Percentiles rank a stretch among this genome's conserved stretches.
Conservation (phyloP, 345 rosid species). For the Populus ilicifolia region DNA sequence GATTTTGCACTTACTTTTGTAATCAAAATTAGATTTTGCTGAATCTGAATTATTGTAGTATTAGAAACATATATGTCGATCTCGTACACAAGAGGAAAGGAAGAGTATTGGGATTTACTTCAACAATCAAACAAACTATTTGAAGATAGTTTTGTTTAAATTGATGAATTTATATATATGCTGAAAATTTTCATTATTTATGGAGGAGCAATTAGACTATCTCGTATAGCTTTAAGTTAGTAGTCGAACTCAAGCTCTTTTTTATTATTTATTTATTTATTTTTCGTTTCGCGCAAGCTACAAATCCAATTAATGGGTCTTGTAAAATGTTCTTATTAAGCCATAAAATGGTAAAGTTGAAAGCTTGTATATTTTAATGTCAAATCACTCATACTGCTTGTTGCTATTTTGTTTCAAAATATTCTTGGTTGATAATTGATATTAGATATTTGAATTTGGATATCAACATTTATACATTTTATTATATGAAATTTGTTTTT, state of each 20-base stretch:
- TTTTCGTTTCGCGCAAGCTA: not conserved
- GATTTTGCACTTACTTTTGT: not conserved
- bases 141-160: not conserved
- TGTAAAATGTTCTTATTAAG: no score
- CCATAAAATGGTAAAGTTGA: not conserved
- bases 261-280: no score
- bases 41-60: not conserved
- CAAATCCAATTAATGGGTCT: not conserved
- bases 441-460: no score
- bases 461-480: no score
- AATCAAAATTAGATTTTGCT: not conserved
- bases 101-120: not conserved
- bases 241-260: no score
- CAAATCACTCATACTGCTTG: not conserved
- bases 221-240: not conserved
- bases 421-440: no score
- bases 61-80: not conserved
- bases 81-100: not conserved
- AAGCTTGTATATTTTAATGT: not conserved
- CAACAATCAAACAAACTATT: not conserved
- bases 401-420: no score
- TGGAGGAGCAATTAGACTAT: not conserved
- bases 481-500: no score
- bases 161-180: not conserved
- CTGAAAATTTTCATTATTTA: no score